phyloP scores from a whole-genome alignment of 257 asterid species.

The Solanum peruvianum region DNA sequence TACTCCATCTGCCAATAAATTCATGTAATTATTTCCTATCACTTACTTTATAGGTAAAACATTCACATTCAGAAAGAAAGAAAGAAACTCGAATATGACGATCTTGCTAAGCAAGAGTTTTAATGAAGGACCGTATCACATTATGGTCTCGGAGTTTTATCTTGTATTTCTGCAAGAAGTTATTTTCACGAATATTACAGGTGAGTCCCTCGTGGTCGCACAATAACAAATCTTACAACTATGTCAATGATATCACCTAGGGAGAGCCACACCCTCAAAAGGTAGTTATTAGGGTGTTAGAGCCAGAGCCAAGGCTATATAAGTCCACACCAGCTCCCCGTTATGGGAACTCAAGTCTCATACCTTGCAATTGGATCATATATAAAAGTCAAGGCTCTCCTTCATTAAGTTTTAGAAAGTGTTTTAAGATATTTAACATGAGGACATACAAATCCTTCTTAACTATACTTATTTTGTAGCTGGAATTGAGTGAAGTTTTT shows the following conservation, averaged over 20 bases:
- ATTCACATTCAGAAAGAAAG: no score
- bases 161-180: background rate
- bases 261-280: background rate
- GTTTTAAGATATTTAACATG: background rate
- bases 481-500: background rate
- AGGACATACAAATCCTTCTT: background rate
- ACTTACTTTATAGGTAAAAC: background rate
- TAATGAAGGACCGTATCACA: background rate
- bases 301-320: background rate
- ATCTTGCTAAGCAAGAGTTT: background rate
- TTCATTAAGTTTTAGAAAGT: background rate
- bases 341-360: background rate
- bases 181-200: no score
- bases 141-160: background rate
- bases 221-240: no score
- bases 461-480: background rate
- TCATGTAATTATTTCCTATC: background rate
- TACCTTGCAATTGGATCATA: no score
- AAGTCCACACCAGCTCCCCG: background rate
- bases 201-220: no score
- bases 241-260: background rate
- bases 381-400: background rate
- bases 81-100: background rate
- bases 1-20: slow-evolving; percentile 29
- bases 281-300: background rate